phyloP scores from a whole-genome alignment of 257 asterid genomes.

The Cruciata laevipes region DNA sequence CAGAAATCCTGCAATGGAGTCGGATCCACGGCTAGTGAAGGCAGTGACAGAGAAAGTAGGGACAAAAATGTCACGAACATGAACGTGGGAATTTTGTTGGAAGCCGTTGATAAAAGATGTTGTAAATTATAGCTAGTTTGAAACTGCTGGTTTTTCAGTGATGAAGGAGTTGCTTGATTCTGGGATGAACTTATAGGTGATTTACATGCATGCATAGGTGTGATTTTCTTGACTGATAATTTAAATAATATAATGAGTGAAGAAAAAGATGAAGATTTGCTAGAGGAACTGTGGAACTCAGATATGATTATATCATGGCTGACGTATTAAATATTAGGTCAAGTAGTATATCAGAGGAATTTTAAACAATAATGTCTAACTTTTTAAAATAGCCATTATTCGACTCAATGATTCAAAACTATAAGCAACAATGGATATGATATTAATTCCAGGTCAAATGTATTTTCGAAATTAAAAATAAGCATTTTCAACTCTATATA shows the following conservation, averaged over 20 bases:
- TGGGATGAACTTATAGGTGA: neutral
- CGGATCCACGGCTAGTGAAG: neutral
- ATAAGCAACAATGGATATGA: neutral
- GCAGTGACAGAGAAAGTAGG: neutral
- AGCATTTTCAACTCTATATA: neutral
- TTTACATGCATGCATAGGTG: neutral
- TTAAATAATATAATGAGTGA: neutral
- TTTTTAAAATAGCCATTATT: too few relatives aligned
- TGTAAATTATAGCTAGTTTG: too few relatives aligned
- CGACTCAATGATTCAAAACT: too few relatives aligned
- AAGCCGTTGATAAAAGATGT: neutral
- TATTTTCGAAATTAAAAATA: too few relatives aligned
- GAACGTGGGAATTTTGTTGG: neutral
- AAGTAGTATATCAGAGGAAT: neutral
- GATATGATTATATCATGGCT: neutral
- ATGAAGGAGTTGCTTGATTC: neutral
- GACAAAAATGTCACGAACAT: neutral
- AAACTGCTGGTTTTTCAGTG: neutral
- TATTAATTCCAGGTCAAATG: neutral
- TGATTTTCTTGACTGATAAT: neutral
- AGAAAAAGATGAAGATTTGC: neutral
- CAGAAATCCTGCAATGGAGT: conserved; percentile 10
- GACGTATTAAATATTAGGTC: neutral
- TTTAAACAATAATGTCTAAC: too few relatives aligned
- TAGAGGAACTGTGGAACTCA: neutral